A percentile compares a stretch with the other conserved stretches of the same genome.
These are phyloP conservation scores for Cyberlindnera misumaiensis DNA, from an alignment of 805 yeast genomes.

Conservation along the genomic window DNA sequence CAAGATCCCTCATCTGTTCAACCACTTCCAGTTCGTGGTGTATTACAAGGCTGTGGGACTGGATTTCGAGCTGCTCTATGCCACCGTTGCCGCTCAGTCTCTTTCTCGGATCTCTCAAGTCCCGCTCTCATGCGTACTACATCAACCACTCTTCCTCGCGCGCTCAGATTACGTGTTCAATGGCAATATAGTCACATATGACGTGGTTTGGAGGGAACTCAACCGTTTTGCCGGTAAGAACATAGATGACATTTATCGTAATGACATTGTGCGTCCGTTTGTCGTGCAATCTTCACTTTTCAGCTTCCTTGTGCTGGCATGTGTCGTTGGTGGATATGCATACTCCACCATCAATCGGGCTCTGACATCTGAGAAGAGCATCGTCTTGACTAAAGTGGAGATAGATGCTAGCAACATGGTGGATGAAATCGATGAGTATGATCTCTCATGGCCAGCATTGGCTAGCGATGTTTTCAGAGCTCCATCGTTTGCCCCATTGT, in stretches of 20 bases:
- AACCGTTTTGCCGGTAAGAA: slow-evolving; percentile 8
- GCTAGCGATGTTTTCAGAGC: slow-evolving; percentile 21
- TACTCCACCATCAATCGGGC: slow-evolving; percentile 11
- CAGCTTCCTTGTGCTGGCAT: slow-evolving; percentile 14
- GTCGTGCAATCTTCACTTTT: slow-evolving; percentile 14
- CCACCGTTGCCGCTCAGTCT: slow-evolving; percentile 22
- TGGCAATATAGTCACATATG: slow-evolving; percentile 24
- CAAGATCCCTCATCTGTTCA: slow-evolving; percentile 24
- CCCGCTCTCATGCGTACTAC: slow-evolving; percentile 18
- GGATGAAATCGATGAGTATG: slow-evolving; percentile 7
- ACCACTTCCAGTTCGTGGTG: slow-evolving; percentile 26
- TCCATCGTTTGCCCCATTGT: slow-evolving; percentile 6
- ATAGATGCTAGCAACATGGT: slow-evolving; percentile 2
- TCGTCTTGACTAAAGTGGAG: slow-evolving; percentile 8
- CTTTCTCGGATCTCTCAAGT: slow-evolving; percentile 20
- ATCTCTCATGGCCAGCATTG: slow-evolving; percentile 22
- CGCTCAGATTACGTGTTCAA: slow-evolving; percentile 20
- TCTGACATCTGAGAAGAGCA: slow-evolving; percentile 13
- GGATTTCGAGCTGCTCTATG: slow-evolving; percentile 21
- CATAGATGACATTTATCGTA: slow-evolving; percentile 19
- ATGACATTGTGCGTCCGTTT: slow-evolving; percentile 21
- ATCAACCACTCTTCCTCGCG: slow-evolving; percentile 22
- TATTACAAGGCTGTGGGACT: slow-evolving; percentile 19
- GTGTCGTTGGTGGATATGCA: slow-evolving; percentile 15
- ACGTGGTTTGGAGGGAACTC: slow-evolving; percentile 23